phyloP scores from a whole-genome alignment of 106 monocot species.

The Dendrobium huoshanense region DNA sequence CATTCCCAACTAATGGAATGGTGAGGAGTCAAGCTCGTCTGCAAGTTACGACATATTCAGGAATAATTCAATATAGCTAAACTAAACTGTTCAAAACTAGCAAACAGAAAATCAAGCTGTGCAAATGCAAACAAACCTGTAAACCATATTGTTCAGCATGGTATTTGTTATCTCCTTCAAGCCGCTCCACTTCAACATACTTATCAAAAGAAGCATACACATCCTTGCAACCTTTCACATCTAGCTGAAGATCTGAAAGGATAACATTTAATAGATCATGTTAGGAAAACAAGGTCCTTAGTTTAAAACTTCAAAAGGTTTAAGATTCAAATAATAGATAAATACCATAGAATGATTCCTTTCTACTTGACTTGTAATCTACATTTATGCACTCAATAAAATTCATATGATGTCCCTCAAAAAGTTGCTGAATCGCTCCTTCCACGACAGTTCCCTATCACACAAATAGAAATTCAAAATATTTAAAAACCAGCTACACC shows the following conservation, averaged over 20 bases:
- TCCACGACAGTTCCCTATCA: constrained; percentile 68
- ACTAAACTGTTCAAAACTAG: not conserved
- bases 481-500: not conserved
- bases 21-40: not conserved
- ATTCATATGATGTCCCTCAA: constrained; percentile 86
- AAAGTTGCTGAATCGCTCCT: constrained; percentile 67
- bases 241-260: constrained; percentile 69
- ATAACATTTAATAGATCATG: not conserved
- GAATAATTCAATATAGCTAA: not conserved
- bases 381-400: constrained; percentile 85
- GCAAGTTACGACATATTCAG: not conserved
- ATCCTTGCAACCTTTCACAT: constrained; percentile 87
- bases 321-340: not conserved
- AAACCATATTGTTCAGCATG: constrained; percentile 85
- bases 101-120: not conserved
- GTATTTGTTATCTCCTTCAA: constrained; percentile 95
- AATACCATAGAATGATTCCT: constrained; percentile 77
- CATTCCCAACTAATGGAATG: not conserved
- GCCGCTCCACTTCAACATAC: constrained; percentile 86
- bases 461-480: constrained; percentile 6
- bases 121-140: constrained; percentile 46
- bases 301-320: not conserved
- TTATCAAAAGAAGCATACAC: constrained; percentile 97
- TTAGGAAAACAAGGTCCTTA: not conserved
- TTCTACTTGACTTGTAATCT: constrained; percentile 68